A percentile compares a stretch with the other conserved stretches of the same genome.
These are phyloP conservation scores for Colletotrichum orchidophilum DNA, from an alignment of 2,329 filamentous ascomycete species.

Conservation along the genomic window DNA sequence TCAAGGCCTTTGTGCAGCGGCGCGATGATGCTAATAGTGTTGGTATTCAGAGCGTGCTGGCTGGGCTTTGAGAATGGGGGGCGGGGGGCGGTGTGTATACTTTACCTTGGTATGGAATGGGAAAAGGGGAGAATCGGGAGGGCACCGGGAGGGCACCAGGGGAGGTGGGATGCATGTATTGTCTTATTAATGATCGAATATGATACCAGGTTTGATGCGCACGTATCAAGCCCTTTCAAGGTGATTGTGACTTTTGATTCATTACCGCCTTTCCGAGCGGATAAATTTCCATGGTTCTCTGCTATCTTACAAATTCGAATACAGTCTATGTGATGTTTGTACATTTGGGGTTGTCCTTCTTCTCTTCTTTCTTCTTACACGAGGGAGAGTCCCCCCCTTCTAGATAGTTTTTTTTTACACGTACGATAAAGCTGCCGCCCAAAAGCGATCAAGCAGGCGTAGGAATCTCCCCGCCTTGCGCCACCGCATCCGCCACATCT, in stretches of 20 bases:
- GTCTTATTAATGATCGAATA: constrained; percentile 17
- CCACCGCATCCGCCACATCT: neutral
- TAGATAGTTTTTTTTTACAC: neutral
- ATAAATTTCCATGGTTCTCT: neutral
- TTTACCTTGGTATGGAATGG: too few species aligned
- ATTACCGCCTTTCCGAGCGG: neutral
- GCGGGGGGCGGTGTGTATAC: too few species aligned
- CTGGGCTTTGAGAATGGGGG: constrained; percentile 58
- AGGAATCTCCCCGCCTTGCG: neutral
- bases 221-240: neutral
- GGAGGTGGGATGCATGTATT: neutral
- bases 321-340: neutral
- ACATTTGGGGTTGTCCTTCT: too few species aligned
- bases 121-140: neutral
- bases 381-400: neutral
- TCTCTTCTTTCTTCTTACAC: neutral
- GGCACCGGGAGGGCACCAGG: neutral
- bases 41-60: constrained; percentile 85
- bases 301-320: neutral
- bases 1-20: constrained; percentile 85
- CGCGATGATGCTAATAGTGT: constrained; percentile 84
- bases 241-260: neutral
- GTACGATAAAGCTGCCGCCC: neutral
- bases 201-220: constrained; percentile 22
- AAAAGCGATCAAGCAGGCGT: neutral